A percentile compares a stretch with the other conserved stretches of the same genome.
These are phyloP conservation scores for Mikania micrantha DNA, from an alignment of 129 eudicot genomes.

Conservation along the genomic window DNA sequence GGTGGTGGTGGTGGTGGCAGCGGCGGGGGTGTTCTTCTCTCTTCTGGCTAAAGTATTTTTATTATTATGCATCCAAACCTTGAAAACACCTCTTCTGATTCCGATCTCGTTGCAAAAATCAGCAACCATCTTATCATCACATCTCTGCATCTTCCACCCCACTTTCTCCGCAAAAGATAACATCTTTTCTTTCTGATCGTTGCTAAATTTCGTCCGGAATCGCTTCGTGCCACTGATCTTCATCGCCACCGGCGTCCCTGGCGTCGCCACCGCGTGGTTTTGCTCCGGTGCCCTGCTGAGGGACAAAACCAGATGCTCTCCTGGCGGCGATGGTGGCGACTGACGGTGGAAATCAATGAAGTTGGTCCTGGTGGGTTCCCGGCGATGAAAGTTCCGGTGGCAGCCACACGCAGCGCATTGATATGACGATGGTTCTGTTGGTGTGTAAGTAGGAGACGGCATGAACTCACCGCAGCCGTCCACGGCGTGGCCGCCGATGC, in stretches of 20 bases:
- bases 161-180: conserved; percentile 44
- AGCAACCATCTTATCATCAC: conserved; percentile 40
- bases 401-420: conserved; percentile 89
- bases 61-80: conserved; percentile 94
- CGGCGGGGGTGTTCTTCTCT: conserved; percentile 15
- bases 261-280: conserved; percentile 31
- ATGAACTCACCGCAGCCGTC: conserved; percentile 93
- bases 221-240: conserved; percentile 51
- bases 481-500: conserved; percentile 69
- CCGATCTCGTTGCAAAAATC: conserved; percentile 66
- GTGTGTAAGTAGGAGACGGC: conserved; percentile 40
- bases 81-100: conserved; percentile 51
- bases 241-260: conserved; percentile 49
- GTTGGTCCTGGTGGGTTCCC: conserved; percentile 43
- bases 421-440: conserved; percentile 46
- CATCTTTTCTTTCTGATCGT: conserved; percentile 79
- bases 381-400: conserved; percentile 94
- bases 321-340: conserved; percentile 22
- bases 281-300: conserved; percentile 33
- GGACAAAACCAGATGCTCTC: conserved; percentile 32
- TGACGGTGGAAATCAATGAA: too few relatives aligned
- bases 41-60: conserved; percentile 51
- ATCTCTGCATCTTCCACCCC: conserved; percentile 75
- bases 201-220: conserved; percentile 67
- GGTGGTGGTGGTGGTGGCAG: neutral